Evolutionary conservation across 805 yeast species (phyloP).

Genomic region (Yarrowia yakushimensis): DNA sequence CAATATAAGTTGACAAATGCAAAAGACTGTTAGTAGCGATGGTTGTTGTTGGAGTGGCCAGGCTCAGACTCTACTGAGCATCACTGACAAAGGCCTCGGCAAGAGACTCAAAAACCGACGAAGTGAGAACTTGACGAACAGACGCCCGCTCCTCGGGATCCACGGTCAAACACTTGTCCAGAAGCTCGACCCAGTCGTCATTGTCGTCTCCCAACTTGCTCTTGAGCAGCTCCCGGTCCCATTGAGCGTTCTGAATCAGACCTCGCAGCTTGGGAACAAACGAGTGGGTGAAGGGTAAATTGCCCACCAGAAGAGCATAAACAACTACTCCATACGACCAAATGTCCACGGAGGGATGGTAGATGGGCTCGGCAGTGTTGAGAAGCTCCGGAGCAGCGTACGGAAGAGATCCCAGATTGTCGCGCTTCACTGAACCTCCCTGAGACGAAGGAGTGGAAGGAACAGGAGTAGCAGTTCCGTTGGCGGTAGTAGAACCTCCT

Average conservation of each 20-base stretch:
- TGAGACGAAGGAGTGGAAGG: slow-evolving; percentile 19
- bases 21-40: slow-evolving; percentile 17
- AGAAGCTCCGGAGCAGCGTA: slow-evolving; percentile 88
- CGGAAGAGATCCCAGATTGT: slow-evolving; percentile 79
- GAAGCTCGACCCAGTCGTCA: slow-evolving; percentile 26
- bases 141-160: slow-evolving; percentile 27
- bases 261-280: slow-evolving; percentile 76
- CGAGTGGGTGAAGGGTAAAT: slow-evolving; percentile 78
- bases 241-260: slow-evolving; percentile 65
- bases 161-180: slow-evolving; percentile 28
- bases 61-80: neutral
- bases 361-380: slow-evolving; percentile 49
- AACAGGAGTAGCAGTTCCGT: slow-evolving; percentile 14
- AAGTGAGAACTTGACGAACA: slow-evolving; percentile 26
- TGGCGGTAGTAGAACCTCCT: slow-evolving; percentile 5
- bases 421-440: slow-evolving; percentile 21
- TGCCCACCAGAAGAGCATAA: slow-evolving; percentile 69
- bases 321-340: slow-evolving; percentile 88
- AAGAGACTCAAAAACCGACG: slow-evolving; percentile 12
- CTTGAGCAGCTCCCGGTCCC: slow-evolving; percentile 46
- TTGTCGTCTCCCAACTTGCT: slow-evolving; percentile 24
- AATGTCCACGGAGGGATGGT: slow-evolving; percentile 70
- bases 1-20: slow-evolving; percentile 15
- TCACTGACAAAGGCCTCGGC: slow-evolving; percentile 22
- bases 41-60: neutral